A percentile compares a stretch with the other conserved stretches of the same genome.
These are phyloP conservation scores for Urtica urens DNA, from an alignment of 306 rosid genomes.

Conservation along the genomic window DNA sequence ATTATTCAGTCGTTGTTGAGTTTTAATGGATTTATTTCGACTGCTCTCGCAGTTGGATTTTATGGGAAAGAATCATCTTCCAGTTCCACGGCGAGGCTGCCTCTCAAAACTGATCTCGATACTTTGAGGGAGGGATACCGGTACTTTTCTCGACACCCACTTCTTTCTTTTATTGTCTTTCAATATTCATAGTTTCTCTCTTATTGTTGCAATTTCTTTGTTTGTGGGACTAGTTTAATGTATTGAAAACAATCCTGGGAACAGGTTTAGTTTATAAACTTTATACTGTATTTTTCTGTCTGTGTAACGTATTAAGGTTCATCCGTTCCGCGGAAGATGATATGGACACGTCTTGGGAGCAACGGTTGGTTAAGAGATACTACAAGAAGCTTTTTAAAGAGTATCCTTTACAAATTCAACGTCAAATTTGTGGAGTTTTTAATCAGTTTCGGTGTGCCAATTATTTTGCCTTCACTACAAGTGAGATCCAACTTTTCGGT, in stretches of 20 bases:
- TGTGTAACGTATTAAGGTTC: constrained; percentile 36
- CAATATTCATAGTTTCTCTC: too few species aligned
- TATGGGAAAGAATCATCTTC: constrained; percentile 53
- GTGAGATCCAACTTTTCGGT: background rate
- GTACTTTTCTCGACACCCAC: too few species aligned
- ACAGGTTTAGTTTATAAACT: too few species aligned
- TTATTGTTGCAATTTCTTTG: too few species aligned
- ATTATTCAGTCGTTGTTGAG: too few species aligned
- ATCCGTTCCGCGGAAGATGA: constrained; percentile 94
- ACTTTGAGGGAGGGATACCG: constrained; percentile 83
- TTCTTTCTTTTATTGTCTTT: too few species aligned
- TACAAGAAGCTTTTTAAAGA: constrained; percentile 91
- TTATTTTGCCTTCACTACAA: background rate
- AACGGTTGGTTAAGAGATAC: constrained; percentile 90
- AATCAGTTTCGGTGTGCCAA: too few species aligned
- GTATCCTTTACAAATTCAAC: constrained; percentile 50
- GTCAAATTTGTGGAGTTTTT: background rate
- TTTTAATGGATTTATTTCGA: constrained; percentile 2
- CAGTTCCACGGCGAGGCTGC: constrained; percentile 37
- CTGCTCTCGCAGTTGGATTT: constrained; percentile 39
- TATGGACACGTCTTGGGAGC: constrained; percentile 86
- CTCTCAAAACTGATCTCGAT: constrained; percentile 86
- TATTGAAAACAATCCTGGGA: too few species aligned
- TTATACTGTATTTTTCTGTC: too few species aligned
- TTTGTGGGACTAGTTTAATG: too few species aligned